Base-by-base conservation (phyloP, 257 asterid genomes). In the Plantago ovata region DNA sequence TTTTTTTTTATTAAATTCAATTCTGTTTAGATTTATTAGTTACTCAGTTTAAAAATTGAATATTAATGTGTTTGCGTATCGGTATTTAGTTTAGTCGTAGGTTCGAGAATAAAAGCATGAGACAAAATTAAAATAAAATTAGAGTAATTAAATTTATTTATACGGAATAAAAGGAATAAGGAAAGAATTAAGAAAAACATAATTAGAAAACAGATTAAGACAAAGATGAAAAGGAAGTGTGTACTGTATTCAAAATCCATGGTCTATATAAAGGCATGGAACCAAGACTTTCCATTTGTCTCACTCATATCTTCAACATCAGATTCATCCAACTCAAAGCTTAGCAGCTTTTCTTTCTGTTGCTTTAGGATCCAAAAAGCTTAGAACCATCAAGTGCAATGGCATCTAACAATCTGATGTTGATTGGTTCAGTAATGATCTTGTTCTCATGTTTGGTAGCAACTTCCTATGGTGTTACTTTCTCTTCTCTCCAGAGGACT, bases 391-490 rank as follows among this genome's bases (percentile, higher is more conserved):
- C 12, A 13, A 9, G 1, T 19, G 57, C 69, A 61, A 78, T 78
- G 84, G 76, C 46, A 16, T 10, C 46, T 38, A 21, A 38, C 62
- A 42, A 48, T 18, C 47, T 67, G 32, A 32, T 59, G 55, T 33
- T 47, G 11, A 44, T 60, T 71, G 32, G 12, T 71, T 10, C 46
- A n/a, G n/a, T 52, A 1, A 56, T 63, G 10, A 38, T 69, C 57
- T 41, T 73, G 63, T 38, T 78, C 20, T 68, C 72, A 6, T 68
- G 77, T 16, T 69, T 78, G 14, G 70, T 32, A 7, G 69, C 72
- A 41, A 45, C 75, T 65, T 74, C 67, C 44, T 24, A 43, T 9
- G 77, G 51, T 5, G 52, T 38, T 11, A 10, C 24, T 58, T 72
- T 77, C 74, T 55, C 79, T 33, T 32, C 74, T 18, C 72, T 77